Evolutionary conservation across 345 rosid species (phyloP).

Genomic region (Moricandia moricandioides): DNA sequence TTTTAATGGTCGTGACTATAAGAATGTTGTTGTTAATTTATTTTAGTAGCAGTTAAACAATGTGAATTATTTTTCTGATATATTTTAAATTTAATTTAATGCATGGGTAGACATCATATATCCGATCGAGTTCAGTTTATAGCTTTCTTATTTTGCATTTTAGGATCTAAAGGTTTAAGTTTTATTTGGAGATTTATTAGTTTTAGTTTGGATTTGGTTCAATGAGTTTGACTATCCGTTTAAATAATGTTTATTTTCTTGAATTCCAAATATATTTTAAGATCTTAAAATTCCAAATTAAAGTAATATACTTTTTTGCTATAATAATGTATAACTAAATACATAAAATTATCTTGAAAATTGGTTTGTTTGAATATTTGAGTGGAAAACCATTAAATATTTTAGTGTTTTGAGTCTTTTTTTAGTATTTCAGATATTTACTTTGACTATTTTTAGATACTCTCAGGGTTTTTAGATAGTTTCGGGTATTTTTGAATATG

Average conservation of each 20-base stretch:
- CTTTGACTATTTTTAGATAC: neutral
- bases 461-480: neutral
- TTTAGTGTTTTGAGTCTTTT: neutral
- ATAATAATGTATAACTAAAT: neutral
- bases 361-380: neutral
- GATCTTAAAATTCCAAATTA: neutral
- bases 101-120: no score
- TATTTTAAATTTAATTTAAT: no score
- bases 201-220: no score
- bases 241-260: neutral
- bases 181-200: no score
- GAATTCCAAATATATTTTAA: neutral
- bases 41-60: no score
- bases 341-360: neutral
- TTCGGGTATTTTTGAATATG: no score
- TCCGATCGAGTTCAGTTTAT: no score
- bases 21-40: no score
- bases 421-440: no score
- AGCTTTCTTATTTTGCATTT: no score
- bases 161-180: no score
- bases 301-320: neutral
- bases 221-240: neutral
- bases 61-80: no score
- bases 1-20: neutral
- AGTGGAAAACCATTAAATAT: neutral